Base-by-base conservation (phyloP, 2,329 filamentous ascomycete genomes). In the Gnomoniopsis sp. region DNA sequence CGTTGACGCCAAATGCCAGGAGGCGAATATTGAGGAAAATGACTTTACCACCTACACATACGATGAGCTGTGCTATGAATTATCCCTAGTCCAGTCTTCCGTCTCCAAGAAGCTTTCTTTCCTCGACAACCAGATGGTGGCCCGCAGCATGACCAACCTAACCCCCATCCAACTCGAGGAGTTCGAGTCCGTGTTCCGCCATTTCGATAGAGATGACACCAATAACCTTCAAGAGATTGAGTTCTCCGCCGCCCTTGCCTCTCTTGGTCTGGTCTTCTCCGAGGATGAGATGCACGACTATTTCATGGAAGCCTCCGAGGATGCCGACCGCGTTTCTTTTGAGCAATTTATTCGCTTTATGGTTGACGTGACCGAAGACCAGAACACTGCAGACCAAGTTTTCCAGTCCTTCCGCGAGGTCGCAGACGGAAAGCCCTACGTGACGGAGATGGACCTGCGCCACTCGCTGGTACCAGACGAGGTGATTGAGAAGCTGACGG, bases 31-130 rank as follows among this genome's bases (percentile, higher is more conserved):
- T 64, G 95, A 99, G 74, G 95, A 99, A 70, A 99, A 99, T 74
- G 95, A 99, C 77, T 98, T 95, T 73, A 99, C 95, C n/a, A 98
- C 93, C 10, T 98, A 98, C 75, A 96, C 93, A 11, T 95, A 98
- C 72, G 95, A 99, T 70, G 95, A 99, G 75, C 82, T 99, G 46
- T 87, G 87, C 61, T 99, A 99, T 75, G 95, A 99, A 75, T 82
- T 98, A 59, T 88, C 91, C 17, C 82, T 99, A 33, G 95, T 98
- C 58, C 93, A 92, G 71, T 88, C 90, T 33, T 95, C 90, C 12
- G 93, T 98, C 30, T 89, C 92, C 64, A 99, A 98, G 80, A 99
- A 99, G 76, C 84, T 98, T 57, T 88, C 90, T 47, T 99, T 99
- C 77, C 79, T 99, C 57, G 93, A 99, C 70, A 99, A 99, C 76